Percentiles rank a stretch among this genome's conserved stretches.
These are phyloP conservation scores for Pyrenopolyporus hunteri DNA, from an alignment of 495 filamentous ascomycete genomes.

Conservation along the genomic window DNA sequence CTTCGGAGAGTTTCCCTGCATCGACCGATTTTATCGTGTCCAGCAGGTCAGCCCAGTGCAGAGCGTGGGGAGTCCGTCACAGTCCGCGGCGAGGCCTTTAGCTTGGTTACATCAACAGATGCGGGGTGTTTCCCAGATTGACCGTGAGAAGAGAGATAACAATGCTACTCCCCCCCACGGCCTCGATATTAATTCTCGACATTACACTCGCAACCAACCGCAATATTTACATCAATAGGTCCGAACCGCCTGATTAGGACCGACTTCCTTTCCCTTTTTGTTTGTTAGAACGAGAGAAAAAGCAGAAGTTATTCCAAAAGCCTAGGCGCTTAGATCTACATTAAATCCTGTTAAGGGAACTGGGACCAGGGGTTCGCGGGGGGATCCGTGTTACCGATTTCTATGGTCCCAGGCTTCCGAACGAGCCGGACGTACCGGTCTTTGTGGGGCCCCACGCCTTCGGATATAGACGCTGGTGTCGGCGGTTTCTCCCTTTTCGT, in stretches of 20 bases:
- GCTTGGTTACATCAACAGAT: conserved; percentile 33
- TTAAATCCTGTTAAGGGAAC: conserved; percentile 9
- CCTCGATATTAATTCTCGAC: conserved; percentile 10
- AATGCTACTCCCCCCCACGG: conserved; percentile 31
- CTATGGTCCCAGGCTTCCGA: conserved; percentile 16
- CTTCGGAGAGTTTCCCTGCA: conserved; percentile 31
- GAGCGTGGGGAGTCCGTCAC: conserved; percentile 34
- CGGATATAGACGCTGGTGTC: conserved; percentile 16
- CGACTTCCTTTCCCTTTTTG: not conserved
- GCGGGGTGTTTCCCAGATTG: conserved; percentile 29
- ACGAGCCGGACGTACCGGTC: conserved; percentile 20
- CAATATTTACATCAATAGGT: conserved; percentile 6
- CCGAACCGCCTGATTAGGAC: conserved; percentile 13
- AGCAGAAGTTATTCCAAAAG: not conserved
- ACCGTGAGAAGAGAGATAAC: conserved; percentile 21
- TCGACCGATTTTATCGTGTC: conserved; percentile 31
- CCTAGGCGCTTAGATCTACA: not conserved
- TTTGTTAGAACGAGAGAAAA: not conserved
- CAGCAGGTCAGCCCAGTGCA: conserved; percentile 30
- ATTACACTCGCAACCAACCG: conserved; percentile 20
- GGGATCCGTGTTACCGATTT: conserved; percentile 25
- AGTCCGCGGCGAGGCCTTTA: conserved; percentile 16
- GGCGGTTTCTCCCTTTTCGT: conserved; percentile 16
- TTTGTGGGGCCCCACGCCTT: conserved; percentile 33
- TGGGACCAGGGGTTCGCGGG: conserved; percentile 5